Conservation (phyloP, 2,329 filamentous ascomycete species). For the Cladobotryum protrusum region DNA sequence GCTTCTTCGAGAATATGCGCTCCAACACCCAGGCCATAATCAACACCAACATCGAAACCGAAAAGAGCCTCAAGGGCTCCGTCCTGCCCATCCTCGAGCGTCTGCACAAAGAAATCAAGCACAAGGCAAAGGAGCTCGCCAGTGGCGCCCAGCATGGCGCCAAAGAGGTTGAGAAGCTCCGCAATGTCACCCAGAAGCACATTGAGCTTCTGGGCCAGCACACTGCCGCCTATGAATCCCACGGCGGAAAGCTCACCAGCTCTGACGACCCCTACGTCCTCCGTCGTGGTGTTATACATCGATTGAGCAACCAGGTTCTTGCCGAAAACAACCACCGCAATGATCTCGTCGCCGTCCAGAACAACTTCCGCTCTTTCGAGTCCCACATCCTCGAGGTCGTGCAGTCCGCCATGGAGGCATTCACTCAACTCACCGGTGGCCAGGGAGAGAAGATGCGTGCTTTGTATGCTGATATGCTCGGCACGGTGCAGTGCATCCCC, state of each 20-base stretch:
- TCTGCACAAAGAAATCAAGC: slow-evolving; percentile 93
- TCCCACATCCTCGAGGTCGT: slow-evolving; percentile 75
- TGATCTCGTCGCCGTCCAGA: slow-evolving; percentile 86
- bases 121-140: slow-evolving; percentile 84
- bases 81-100: slow-evolving; percentile 86
- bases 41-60: slow-evolving; percentile 85
- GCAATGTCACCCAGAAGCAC: slow-evolving; percentile 83
- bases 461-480: slow-evolving; percentile 79
- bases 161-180: slow-evolving; percentile 88
- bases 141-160: slow-evolving; percentile 75
- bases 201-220: slow-evolving; percentile 90
- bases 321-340: slow-evolving; percentile 96
- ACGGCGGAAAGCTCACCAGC: slow-evolving; percentile 63
- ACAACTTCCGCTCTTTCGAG: slow-evolving; percentile 83
- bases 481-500: slow-evolving; percentile 68
- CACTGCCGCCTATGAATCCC: slow-evolving; percentile 71
- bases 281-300: slow-evolving; percentile 72
- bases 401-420: slow-evolving; percentile 75
- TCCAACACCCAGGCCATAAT: slow-evolving; percentile 86
- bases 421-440: slow-evolving; percentile 71
- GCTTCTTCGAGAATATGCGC: slow-evolving; percentile 90
- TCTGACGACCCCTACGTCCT: slow-evolving; percentile 84
- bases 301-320: slow-evolving; percentile 81
- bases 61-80: slow-evolving; percentile 79
- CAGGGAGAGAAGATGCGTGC: slow-evolving; percentile 77